Evolutionary conservation across 495 filamentous ascomycete species (phyloP).

Genomic region (Staphylotrichum longicolle): DNA sequence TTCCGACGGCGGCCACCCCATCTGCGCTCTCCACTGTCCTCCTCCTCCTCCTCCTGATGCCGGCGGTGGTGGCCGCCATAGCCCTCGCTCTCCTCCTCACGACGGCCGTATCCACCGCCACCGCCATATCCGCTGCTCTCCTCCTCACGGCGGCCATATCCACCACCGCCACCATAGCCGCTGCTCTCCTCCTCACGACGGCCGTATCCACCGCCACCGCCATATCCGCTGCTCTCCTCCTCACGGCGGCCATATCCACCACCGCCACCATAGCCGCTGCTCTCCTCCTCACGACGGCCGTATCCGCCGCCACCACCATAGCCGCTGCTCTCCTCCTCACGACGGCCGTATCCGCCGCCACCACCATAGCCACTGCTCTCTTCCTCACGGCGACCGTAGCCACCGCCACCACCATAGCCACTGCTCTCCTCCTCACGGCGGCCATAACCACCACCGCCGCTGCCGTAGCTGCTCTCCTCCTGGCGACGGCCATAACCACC

Average conservation of each 20-base stretch:
- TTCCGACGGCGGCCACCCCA: constrained; percentile 4
- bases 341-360: constrained; percentile 12
- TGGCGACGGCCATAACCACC: constrained; percentile 10
- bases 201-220: too few relatives aligned
- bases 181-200: too few relatives aligned
- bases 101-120: constrained; percentile 21
- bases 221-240: too few relatives aligned
- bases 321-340: constrained; percentile 7
- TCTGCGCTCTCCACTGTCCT: constrained; percentile 3
- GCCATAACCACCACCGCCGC: constrained; percentile 7
- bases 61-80: constrained; percentile 17
- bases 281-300: constrained; percentile 19
- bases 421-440: constrained; percentile 7
- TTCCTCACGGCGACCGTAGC: constrained; percentile 17
- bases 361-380: constrained; percentile 19
- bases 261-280: constrained; percentile 19
- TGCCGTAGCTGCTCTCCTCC: constrained; percentile 12
- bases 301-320: constrained; percentile 4
- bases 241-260: too few relatives aligned
- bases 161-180: too few relatives aligned
- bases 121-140: constrained; percentile 13
- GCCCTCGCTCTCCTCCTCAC: constrained; percentile 25
- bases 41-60: constrained; percentile 8
- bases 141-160: constrained; percentile 22
- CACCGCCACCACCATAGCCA: constrained; percentile 6